phyloP scores from a whole-genome alignment of 768 basidiomycete genomes.

The Serpula lacrymans region DNA sequence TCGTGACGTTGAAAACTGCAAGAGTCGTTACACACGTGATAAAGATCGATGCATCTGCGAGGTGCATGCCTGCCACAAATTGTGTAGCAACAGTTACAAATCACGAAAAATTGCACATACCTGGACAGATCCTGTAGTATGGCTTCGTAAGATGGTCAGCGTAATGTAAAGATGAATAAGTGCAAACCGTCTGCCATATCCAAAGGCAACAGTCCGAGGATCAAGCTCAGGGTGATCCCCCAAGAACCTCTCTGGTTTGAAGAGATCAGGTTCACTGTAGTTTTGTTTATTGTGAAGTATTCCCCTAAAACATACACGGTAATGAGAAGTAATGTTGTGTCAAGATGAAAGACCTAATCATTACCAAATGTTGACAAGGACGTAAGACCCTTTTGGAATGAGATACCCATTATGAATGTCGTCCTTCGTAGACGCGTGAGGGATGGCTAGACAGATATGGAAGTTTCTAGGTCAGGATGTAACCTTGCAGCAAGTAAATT shows the following conservation, averaged over 20 bases:
- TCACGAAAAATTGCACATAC: too few relatives aligned
- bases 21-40: slow-evolving; percentile 6
- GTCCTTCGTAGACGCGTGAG: slow-evolving; percentile 29
- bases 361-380: slow-evolving; percentile 60
- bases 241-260: slow-evolving; percentile 19
- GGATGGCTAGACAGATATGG: slow-evolving; percentile 17
- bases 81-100: too few relatives aligned
- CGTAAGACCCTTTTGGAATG: slow-evolving; percentile 38
- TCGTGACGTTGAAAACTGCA: slow-evolving; percentile 6
- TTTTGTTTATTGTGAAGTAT: slow-evolving; percentile 15
- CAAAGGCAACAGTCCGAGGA: slow-evolving; percentile 28
- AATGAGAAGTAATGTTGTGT: too few relatives aligned
- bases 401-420: slow-evolving; percentile 28
- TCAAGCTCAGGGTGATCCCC: slow-evolving; percentile 34
- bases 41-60: slow-evolving; percentile 5
- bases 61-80: too few relatives aligned
- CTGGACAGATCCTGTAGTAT: too few relatives aligned
- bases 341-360: too few relatives aligned
- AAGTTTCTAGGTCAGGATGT: too few relatives aligned
- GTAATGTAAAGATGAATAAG: too few relatives aligned
- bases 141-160: too few relatives aligned
- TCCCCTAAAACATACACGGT: slow-evolving; percentile 10
- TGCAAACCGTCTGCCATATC: slow-evolving; percentile 33
- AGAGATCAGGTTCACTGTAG: slow-evolving; percentile 18
- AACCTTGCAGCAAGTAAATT: slow-evolving; percentile 12